Evolutionary conservation across 2,329 filamentous ascomycete species (phyloP).

Genomic region (Chrysoporthe puriensis): DNA sequence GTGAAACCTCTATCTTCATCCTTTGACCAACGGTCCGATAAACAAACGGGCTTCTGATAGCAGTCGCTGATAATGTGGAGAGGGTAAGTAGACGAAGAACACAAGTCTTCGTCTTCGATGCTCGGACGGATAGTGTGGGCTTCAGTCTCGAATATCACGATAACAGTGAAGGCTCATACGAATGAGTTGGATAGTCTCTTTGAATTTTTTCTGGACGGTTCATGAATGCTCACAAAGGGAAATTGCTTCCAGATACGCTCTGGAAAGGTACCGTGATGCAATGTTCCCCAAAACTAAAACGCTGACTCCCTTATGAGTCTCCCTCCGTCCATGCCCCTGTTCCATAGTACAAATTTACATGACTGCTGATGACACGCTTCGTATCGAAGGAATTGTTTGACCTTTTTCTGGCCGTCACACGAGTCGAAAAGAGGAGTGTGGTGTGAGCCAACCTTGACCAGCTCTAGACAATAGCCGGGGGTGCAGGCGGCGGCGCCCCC

Average conservation of each 20-base stretch:
- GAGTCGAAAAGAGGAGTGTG: neutral
- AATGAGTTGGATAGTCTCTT: conserved; percentile 7
- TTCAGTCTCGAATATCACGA: too few relatives aligned
- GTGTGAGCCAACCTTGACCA: neutral
- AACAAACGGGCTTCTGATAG: too few relatives aligned
- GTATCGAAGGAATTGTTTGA: neutral
- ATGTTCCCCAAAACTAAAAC: neutral
- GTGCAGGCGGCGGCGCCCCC: conserved; percentile 23
- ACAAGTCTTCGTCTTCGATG: too few relatives aligned
- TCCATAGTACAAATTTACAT: conserved; percentile 16
- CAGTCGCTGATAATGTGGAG: too few relatives aligned
- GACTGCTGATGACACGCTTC: neutral
- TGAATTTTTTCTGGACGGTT: conserved; percentile 8
- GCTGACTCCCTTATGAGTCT: conserved; percentile 5
- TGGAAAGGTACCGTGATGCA: conserved; percentile 18
- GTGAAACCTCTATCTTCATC: too few relatives aligned
- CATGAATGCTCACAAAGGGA: conserved; percentile 13
- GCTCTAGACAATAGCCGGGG: conserved; percentile 23
- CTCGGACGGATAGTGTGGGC: too few relatives aligned
- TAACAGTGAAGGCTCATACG: neutral
- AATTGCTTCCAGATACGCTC: conserved; percentile 17
- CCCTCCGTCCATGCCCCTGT: neutral
- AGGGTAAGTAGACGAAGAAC: too few relatives aligned
- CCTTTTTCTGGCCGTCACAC: neutral
- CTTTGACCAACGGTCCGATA: too few relatives aligned